Evolutionary conservation across 306 rosid species (phyloP), one percentile per base, ranked within the genome.

Genomic region (Sindora glabra): DNA sequence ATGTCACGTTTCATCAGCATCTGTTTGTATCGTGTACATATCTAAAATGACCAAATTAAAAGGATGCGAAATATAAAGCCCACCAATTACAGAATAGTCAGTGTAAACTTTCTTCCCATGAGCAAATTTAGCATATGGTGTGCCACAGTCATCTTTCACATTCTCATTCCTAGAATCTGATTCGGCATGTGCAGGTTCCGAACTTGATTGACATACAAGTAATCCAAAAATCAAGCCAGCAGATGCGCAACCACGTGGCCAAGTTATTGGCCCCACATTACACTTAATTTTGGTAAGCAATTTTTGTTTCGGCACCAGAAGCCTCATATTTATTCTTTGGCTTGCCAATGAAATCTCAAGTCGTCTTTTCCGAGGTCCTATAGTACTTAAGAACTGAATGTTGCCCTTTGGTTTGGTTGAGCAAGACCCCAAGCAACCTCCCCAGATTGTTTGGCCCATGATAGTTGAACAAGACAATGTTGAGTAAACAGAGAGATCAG

Each of bases 11-110:
- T n/a, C n/a, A n/a, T n/a, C n/a, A n/a, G n/a, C n/a, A n/a, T n/a
- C n/a, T n/a, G n/a, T n/a, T n/a, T n/a, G n/a, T n/a, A n/a, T n/a
- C n/a, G n/a, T 17, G 32, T 22, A 47, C 53, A 37, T 37, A 57
- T 58, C 10, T 34, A 24, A 29, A 30, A 56, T 48, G 30, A 58
- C 23, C 24, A 18, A 9, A 32, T 66, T 21, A 8, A 34, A 2
- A 27, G 32, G 25, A 25, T 42, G 38, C 13, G 53, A 70, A 60
- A 52, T 56, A 14, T 9, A 67, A 44, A 45, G 73, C 92, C 79
- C 74, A 88, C 98, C 95, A 30, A 77, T 92, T 40, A 92, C 83
- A 16, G 95, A 83, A 75, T 83, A 92, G 73, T 92, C 82, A 10
- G 85, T 86, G 70, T 70, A 82, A 39, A 92, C 90, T 79, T 74